Evolutionary conservation across 78 protist genomes (phyloP), one percentile per base, ranked within the genome.

Genomic region (Cavenderia fasciculata): DNA sequence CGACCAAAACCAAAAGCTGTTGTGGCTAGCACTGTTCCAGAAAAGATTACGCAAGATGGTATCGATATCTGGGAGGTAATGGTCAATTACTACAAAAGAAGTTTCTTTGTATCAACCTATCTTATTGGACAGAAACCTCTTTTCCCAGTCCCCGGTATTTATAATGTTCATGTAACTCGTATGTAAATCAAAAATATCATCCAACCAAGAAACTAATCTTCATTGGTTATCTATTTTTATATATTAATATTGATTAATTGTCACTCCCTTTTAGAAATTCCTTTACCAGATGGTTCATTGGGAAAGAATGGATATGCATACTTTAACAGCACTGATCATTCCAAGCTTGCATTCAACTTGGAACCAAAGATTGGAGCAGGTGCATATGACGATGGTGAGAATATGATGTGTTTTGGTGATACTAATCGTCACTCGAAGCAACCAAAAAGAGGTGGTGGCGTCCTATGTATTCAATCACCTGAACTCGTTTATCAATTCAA

Each of bases 401-500:
- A 63, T 18, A n/a, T 11, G 21, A 38, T 63, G 18, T 63, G 72
- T 63, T 8, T 36, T 33, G 72, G 72, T 40, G 72, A 63, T 21
- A 33, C 27, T 21, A 63, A 63, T 40, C 14, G 72, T 4, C 72
- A 63, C 8, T 38, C 33, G 33, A 47, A 47, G 19, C 72, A 63
- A 21, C 27, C 27, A 4, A 27, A 63, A 16, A 33, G 72, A n/a
- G 72, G 72, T 34, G 72, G 72, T 38, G 72, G 72, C 4, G 10
- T 31, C 8, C 14, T 63, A 40, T 63, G 72, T 40, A 38, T 63
- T 18, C 72, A 63, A 21, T 47, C 33, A n/a, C 72, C 72, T 16
- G 21, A 7, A 11, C n/a, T 63, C 21, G 72, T 40, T 21, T 63
- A 63, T 21, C 72, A 63, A 40, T 63, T 63, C 72, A 63, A 63